Evolutionary conservation across 352 stramenopile genomes (phyloP), one percentile per base, ranked within the genome.

Genomic region (Phytopythium oedochilum): DNA sequence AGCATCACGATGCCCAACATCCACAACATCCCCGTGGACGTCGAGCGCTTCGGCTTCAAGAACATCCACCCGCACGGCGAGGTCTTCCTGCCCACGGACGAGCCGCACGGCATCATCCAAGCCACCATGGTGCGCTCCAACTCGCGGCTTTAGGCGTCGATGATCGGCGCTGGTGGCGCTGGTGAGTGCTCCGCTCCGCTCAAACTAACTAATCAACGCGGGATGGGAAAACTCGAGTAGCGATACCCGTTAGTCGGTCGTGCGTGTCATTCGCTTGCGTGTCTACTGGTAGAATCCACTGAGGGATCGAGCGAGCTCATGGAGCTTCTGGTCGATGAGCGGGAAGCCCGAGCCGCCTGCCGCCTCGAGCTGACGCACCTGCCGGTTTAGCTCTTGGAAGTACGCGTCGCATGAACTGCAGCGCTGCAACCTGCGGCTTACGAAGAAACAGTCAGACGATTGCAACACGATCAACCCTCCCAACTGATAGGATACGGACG

Each of bases 11-110:
- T 90, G 76, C 83, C 86, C 28, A 96, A 96, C 68, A 85, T 96
- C 55, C 87, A 96, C 74, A 94, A 96, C 68, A 69, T 95, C 31
- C 85, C 87, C 18, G 87, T 96, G 28, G 79, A 96, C 51, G 65
- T 96, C 45, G 70, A 75, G 61, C 79, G 77, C 59, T 94, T 95
- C 53, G 84, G 84, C 18, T 69, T 94, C 50, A 80, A 82, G 65
- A 96, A 96, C 65, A 87, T 78, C 48, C 82, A 96, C 64, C 79
- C 88, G 45, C 89, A 92, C 42, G 86, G 86, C n/a, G 74, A 94
- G 54, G 82, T 96, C 35, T 95, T 96, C 52, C 68, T 90, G 40
- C 84, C 86, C 8, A 93, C 80, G 32, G 78, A 89, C 48, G 84
- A 96, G 63, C 88, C 88, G 10, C 82, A 96, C 55, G 87, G 87